Evolutionary conservation across 2,329 filamentous ascomycete genomes (phyloP).

Genomic region (Diaporthe sp.): DNA sequence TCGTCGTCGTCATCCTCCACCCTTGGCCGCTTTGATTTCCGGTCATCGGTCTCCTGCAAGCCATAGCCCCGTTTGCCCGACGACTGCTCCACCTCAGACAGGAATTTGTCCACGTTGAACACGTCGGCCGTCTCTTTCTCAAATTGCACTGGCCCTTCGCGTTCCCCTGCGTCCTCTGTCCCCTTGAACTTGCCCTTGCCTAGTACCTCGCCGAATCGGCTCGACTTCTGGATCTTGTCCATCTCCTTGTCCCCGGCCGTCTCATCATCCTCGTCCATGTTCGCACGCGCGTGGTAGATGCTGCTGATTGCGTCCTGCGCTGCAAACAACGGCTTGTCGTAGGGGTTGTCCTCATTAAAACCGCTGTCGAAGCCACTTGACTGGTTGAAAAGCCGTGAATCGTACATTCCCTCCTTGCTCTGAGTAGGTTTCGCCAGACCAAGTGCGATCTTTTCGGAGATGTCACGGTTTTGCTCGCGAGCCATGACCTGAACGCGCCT

Average conservation of each 20-base stretch:
- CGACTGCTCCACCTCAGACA: slow-evolving; percentile 81
- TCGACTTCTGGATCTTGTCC: slow-evolving; percentile 88
- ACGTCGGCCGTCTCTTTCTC: slow-evolving; percentile 90
- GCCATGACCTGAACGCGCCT: slow-evolving; percentile 93
- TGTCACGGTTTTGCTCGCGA: slow-evolving; percentile 95
- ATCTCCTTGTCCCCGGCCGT: slow-evolving; percentile 86
- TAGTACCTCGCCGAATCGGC: slow-evolving; percentile 86
- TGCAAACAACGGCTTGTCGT: slow-evolving; percentile 97
- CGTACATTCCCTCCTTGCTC: slow-evolving; percentile 94
- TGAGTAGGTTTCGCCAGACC: slow-evolving; percentile 96
- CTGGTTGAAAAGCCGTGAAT: slow-evolving; percentile 95
- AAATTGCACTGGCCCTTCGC: slow-evolving; percentile 95
- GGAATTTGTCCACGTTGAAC: slow-evolving; percentile 95
- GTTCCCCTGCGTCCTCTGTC: slow-evolving; percentile 83
- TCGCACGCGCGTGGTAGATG: slow-evolving; percentile 88
- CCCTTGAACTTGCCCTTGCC: slow-evolving; percentile 95
- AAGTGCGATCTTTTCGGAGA: slow-evolving; percentile 95
- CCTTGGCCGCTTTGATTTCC: slow-evolving; percentile 79
- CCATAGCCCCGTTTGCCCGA: slow-evolving; percentile 81
- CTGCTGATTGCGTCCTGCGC: slow-evolving; percentile 95
- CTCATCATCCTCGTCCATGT: slow-evolving; percentile 82
- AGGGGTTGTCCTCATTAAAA: slow-evolving; percentile 97
- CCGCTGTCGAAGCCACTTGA: slow-evolving; percentile 90
- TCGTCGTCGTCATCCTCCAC: slow-evolving; percentile 80
- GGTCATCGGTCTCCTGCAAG: slow-evolving; percentile 75